phyloP scores from a whole-genome alignment of 2,329 filamentous ascomycete species.

The Hypoxylon sp. region DNA sequence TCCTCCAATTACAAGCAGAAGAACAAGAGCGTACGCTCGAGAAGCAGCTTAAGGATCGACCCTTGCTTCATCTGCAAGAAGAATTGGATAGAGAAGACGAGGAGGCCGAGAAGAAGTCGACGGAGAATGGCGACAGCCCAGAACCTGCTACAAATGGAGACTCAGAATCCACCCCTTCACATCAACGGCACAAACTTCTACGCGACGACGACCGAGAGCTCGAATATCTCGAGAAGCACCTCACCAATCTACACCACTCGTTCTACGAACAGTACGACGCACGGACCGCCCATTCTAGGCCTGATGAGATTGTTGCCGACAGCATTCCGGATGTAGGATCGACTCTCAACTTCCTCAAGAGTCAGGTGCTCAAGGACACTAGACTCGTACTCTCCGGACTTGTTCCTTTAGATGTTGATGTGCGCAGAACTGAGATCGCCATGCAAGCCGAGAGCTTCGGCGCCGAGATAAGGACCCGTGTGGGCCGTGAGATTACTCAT shows the following conservation, averaged over 20 bases:
- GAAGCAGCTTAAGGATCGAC: constrained; percentile 89
- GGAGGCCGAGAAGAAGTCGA: constrained; percentile 63
- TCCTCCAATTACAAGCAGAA: constrained; percentile 80
- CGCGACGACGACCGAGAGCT: constrained; percentile 91
- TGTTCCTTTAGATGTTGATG: constrained; percentile 83
- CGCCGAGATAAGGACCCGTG: constrained; percentile 69
- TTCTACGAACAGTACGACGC: constrained; percentile 89
- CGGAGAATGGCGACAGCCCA: constrained; percentile 59
- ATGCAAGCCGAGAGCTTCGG: constrained; percentile 90
- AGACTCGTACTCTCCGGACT: constrained; percentile 91
- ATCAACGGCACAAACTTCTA: constrained; percentile 78
- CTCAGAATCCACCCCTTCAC: constrained; percentile 51
- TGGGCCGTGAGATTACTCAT: constrained; percentile 76
- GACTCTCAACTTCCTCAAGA: constrained; percentile 87
- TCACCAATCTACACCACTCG: constrained; percentile 78
- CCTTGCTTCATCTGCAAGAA: constrained; percentile 91
- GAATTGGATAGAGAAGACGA: constrained; percentile 88
- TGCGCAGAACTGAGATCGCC: constrained; percentile 85
- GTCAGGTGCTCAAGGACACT: constrained; percentile 77
- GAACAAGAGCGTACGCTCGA: constrained; percentile 90
- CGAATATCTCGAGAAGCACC: constrained; percentile 77
- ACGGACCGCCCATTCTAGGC: constrained; percentile 61
- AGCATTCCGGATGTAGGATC: constrained; percentile 86
- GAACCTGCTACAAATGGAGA: constrained; percentile 48
- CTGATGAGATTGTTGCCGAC: constrained; percentile 57